Evolutionary conservation across 1,284 basidiomycete species (phyloP).

Genomic region (Coniferiporia weirii): DNA sequence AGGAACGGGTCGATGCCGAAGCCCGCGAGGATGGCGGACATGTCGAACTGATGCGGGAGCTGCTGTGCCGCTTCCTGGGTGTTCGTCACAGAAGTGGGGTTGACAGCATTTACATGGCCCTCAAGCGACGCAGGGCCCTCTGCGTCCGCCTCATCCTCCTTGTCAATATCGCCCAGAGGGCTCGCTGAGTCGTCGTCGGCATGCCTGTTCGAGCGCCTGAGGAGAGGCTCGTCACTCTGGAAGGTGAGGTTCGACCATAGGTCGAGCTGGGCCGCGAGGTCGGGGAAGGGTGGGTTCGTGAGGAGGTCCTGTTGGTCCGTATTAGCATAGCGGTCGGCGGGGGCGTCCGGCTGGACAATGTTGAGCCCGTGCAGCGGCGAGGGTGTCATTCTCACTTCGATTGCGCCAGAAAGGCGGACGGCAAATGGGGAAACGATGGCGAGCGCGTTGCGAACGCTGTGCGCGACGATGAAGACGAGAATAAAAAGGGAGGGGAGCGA

Average conservation of each 20-base stretch:
- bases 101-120: conserved; percentile 55
- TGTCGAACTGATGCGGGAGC: conserved; percentile 38
- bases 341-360: conserved; percentile 52
- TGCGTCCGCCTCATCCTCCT: conserved; percentile 36
- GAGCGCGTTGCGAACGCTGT: neutral
- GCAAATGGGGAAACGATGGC: neutral
- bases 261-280: conserved; percentile 70
- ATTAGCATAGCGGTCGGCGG: conserved; percentile 31
- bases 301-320: conserved; percentile 48
- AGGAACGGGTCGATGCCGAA: conserved; percentile 59
- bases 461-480: neutral
- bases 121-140: conserved; percentile 46
- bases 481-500: neutral
- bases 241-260: conserved; percentile 81
- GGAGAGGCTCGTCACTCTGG: conserved; percentile 64
- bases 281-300: conserved; percentile 58
- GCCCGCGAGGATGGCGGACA: conserved; percentile 51
- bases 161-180: conserved; percentile 36
- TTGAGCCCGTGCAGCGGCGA: conserved; percentile 73
- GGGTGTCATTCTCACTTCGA: conserved; percentile 40
- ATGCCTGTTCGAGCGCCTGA: conserved; percentile 25
- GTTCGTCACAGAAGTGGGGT: conserved; percentile 34
- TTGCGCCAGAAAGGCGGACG: neutral
- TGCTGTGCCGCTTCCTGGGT: conserved; percentile 22
- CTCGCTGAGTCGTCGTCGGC: conserved; percentile 27